phyloP scores from a whole-genome alignment of 768 basidiomycete genomes.

The Calocera viscosa region DNA sequence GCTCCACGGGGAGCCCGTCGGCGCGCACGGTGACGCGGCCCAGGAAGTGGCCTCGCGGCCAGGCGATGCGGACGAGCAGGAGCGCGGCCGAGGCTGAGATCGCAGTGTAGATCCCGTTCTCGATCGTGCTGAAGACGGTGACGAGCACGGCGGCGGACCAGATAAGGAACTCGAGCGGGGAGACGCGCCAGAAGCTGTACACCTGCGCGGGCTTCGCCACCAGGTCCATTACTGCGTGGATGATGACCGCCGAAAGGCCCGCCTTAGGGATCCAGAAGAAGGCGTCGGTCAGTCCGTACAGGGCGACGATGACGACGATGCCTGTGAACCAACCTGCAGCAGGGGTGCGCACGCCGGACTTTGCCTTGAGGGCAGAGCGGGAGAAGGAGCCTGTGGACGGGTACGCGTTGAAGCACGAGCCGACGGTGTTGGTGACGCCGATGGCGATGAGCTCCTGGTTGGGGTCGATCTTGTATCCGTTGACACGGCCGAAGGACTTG shows the following conservation, averaged over 20 bases:
- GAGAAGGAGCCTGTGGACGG: constrained; percentile 98
- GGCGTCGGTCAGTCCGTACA: constrained; percentile 86
- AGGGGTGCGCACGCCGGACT: constrained; percentile 95
- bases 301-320: constrained; percentile 78
- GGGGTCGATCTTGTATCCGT: constrained; percentile 67
- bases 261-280: constrained; percentile 69
- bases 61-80: constrained; percentile 73
- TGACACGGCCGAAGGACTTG: constrained; percentile 92
- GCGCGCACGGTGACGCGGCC: constrained; percentile 60
- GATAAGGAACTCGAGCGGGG: constrained; percentile 84
- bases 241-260: constrained; percentile 80
- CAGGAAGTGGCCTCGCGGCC: constrained; percentile 81
- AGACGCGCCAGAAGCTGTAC: constrained; percentile 86
- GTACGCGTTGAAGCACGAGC: constrained; percentile 81
- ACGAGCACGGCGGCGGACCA: constrained; percentile 77
- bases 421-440: constrained; percentile 89
- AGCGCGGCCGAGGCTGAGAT: constrained; percentile 67
- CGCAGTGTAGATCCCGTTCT: constrained; percentile 83
- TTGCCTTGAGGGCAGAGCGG: constrained; percentile 89
- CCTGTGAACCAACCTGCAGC: constrained; percentile 75
- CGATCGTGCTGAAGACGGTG: constrained; percentile 87
- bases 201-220: constrained; percentile 72
- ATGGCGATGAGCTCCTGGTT: constrained; percentile 81
- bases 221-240: constrained; percentile 59
- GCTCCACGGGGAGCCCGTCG: constrained; percentile 17